A percentile compares a stretch with the other conserved stretches of the same genome.
phyloP scores from a whole-genome alignment of 2,329 filamentous ascomycete genomes.

The Aspergillus tubingensis region DNA sequence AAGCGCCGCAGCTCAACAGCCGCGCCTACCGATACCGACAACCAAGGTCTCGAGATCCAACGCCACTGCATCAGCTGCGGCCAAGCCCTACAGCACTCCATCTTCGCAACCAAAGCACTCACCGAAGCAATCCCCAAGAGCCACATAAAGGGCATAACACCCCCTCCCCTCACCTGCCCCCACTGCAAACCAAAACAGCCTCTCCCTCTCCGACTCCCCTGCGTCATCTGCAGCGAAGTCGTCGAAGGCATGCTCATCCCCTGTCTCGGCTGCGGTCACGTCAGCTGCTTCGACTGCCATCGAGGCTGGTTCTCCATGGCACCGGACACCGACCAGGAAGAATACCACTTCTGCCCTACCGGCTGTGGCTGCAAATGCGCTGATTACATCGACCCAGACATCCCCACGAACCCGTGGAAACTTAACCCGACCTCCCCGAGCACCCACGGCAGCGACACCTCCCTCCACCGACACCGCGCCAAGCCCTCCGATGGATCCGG shows the following conservation, averaged over 20 bases:
- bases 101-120: constrained; percentile 31
- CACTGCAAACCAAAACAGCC: constrained; percentile 39
- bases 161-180: constrained; percentile 32
- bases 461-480: constrained; percentile 20
- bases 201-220: constrained; percentile 40
- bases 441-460: constrained; percentile 22
- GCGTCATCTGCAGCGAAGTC: constrained; percentile 47
- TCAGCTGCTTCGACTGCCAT: constrained; percentile 50
- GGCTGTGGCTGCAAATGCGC: constrained; percentile 53
- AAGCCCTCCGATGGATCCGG: constrained; percentile 17
- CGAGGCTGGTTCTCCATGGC: constrained; percentile 41
- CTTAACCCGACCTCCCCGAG: constrained; percentile 19
- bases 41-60: constrained; percentile 44
- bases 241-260: constrained; percentile 49
- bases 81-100: constrained; percentile 37
- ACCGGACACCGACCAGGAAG: constrained; percentile 18
- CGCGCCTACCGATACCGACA: constrained; percentile 10
- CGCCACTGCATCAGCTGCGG: constrained; percentile 47
- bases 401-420: constrained; percentile 33
- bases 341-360: constrained; percentile 42
- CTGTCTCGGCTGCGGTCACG: constrained; percentile 51
- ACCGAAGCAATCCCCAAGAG: constrained; percentile 25
- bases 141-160: constrained; percentile 20
- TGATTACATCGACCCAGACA: constrained; percentile 36
- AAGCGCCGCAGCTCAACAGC: constrained; percentile 15